Percentiles rank a stretch among this genome's conserved stretches.
phyloP scores from a whole-genome alignment of 306 rosid genomes.

The Vigna reflexopilosa region DNA sequence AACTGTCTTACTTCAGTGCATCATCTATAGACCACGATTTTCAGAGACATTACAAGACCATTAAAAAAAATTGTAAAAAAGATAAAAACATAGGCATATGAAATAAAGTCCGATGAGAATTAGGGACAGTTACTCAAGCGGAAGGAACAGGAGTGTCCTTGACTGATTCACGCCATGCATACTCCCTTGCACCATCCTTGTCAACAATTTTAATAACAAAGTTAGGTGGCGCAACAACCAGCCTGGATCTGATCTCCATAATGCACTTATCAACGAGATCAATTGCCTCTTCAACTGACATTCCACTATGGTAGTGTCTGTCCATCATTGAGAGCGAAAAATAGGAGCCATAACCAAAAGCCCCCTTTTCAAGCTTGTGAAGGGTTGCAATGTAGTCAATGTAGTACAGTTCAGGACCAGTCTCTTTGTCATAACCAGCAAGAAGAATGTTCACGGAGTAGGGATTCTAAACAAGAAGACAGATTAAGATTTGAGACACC shows the following conservation, averaged over 20 bases:
- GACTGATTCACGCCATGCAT: conserved; percentile 84
- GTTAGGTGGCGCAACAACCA: conserved; percentile 76
- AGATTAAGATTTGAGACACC: neutral
- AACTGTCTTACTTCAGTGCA: neutral
- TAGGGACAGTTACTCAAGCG: conserved; percentile 53
- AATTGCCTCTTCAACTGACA: conserved; percentile 83
- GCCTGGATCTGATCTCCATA: conserved; percentile 57
- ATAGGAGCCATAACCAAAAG: conserved; percentile 94
- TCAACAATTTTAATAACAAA: conserved; percentile 96
- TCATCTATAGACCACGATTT: conserved; percentile 17
- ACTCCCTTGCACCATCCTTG: conserved; percentile 90
- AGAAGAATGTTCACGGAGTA: conserved; percentile 87
- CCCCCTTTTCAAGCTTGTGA: conserved; percentile 98
- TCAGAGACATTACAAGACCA: conserved; percentile 33
- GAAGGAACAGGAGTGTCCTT: conserved; percentile 50
- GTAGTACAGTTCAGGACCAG: conserved; percentile 83
- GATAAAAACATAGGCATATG: neutral
- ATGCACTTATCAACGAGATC: conserved; percentile 87
- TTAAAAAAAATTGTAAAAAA: neutral
- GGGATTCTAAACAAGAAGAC: conserved; percentile 63
- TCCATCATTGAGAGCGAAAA: conserved; percentile 92
- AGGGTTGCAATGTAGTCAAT: conserved; percentile 93
- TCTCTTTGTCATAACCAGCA: conserved; percentile 94
- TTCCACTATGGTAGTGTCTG: conserved; percentile 85
- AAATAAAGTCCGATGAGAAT: conserved; percentile 23